A percentile compares a stretch with the other conserved stretches of the same genome.
Evolutionary conservation across 2,329 filamentous ascomycete genomes (phyloP).

Genomic region (Colletotrichum chrysophilum): DNA sequence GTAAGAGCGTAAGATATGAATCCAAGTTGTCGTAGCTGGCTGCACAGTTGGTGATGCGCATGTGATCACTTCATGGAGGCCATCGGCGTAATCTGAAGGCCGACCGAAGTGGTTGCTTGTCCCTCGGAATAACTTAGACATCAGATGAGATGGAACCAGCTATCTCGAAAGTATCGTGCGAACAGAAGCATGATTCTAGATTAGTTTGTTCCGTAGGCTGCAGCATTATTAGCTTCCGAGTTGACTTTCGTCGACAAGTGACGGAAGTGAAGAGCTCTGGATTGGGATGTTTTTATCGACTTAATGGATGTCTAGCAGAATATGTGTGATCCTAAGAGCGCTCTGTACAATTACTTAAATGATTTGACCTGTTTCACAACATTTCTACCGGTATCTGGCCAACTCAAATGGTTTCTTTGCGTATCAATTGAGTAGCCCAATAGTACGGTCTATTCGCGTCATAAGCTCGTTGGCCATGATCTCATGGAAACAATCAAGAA

Average conservation of each 20-base stretch:
- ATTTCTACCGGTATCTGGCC: neutral
- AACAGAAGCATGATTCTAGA: neutral
- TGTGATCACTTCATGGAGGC: neutral
- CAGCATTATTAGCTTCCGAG: neutral
- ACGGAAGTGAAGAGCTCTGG: neutral
- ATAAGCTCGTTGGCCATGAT: neutral
- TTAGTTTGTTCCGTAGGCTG: neutral
- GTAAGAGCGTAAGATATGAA: neutral
- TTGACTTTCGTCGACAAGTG: neutral
- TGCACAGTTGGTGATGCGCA: neutral
- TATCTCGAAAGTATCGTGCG: neutral
- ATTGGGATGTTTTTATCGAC: neutral
- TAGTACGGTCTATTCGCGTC: neutral
- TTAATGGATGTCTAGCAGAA: neutral
- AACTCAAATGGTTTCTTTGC: neutral
- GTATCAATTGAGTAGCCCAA: neutral
- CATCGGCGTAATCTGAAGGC: neutral
- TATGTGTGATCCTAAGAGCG: neutral
- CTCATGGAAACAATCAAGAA: neutral
- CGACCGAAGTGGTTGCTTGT: neutral
- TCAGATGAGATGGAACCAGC: neutral
- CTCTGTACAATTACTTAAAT: accelerated
- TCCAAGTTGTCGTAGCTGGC: neutral
- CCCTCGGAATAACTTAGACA: neutral
- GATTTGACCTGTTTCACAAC: neutral